phyloP scores from a whole-genome alignment of 768 basidiomycete genomes.

The Gymnopilus junonius region DNA sequence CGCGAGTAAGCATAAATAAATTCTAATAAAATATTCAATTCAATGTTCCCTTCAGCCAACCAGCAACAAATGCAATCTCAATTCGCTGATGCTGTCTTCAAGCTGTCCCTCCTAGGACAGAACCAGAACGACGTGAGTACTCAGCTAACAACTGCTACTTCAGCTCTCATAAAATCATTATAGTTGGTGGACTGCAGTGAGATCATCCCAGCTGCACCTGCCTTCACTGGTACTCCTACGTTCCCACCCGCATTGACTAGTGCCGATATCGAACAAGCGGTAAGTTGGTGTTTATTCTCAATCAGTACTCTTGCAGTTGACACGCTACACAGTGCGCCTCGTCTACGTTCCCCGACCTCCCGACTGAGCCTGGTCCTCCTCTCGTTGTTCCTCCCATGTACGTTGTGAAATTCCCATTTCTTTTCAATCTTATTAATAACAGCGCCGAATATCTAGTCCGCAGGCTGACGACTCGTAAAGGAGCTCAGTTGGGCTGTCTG shows the following conservation, averaged over 20 bases:
- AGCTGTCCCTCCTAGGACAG: background rate
- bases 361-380: slow-evolving; percentile 7
- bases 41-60: background rate
- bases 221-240: background rate
- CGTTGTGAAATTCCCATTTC: background rate
- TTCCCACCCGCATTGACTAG: slow-evolving; percentile 1
- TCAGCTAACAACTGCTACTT: background rate
- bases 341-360: slow-evolving; percentile 5
- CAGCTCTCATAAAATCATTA: background rate
- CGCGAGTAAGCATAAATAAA: background rate
- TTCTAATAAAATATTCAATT: background rate
- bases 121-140: background rate
- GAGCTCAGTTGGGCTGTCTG: background rate
- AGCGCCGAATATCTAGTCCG: background rate
- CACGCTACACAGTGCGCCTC: slow-evolving; percentile 2
- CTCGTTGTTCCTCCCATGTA: slow-evolving; percentile 4
- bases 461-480: background rate
- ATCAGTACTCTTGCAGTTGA: background rate
- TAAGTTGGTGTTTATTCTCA: background rate
- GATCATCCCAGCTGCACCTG: slow-evolving; percentile 1
- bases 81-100: background rate
- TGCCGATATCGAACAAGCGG: slow-evolving; percentile 11
- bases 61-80: background rate
- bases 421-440: background rate
- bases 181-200: slow-evolving; percentile 12